phyloP scores from a whole-genome alignment of 441 rosid species.

The Erodium trifolium region DNA sequence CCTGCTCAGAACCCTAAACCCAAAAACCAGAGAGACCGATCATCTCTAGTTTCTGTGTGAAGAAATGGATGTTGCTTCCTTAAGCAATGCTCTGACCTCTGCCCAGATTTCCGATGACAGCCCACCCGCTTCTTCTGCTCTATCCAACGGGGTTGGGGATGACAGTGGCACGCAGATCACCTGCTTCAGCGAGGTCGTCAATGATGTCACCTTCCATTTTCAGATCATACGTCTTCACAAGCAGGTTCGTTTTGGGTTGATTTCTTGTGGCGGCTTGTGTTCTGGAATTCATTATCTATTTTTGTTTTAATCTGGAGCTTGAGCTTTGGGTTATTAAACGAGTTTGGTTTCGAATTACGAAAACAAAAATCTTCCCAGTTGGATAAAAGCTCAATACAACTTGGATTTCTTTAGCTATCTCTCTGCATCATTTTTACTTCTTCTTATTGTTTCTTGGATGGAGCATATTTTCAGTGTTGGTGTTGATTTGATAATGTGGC shows the following conservation, averaged over 20 bases:
- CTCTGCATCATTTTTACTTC: no score
- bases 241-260: slow-evolving; percentile 36
- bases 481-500: no score
- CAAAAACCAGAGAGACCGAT: no score
- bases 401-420: no score
- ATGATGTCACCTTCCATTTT: slow-evolving; percentile 54
- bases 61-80: slow-evolving; percentile 4
- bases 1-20: no score
- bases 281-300: background rate
- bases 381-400: no score
- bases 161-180: slow-evolving; percentile 30
- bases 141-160: background rate
- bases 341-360: no score
- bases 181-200: slow-evolving; percentile 53
- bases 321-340: no score
- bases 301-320: no score
- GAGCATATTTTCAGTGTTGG: no score
- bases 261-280: background rate
- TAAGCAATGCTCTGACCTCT: slow-evolving; percentile 11
- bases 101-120: slow-evolving; percentile 13
- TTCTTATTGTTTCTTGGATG: no score
- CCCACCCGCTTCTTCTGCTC: background rate
- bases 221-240: slow-evolving; percentile 63
- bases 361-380: no score
- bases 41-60: background rate